These are phyloP conservation scores for Lecanicillium sp. DNA, from an alignment of 2,329 filamentous ascomycete species.

Conservation along the genomic window DNA sequence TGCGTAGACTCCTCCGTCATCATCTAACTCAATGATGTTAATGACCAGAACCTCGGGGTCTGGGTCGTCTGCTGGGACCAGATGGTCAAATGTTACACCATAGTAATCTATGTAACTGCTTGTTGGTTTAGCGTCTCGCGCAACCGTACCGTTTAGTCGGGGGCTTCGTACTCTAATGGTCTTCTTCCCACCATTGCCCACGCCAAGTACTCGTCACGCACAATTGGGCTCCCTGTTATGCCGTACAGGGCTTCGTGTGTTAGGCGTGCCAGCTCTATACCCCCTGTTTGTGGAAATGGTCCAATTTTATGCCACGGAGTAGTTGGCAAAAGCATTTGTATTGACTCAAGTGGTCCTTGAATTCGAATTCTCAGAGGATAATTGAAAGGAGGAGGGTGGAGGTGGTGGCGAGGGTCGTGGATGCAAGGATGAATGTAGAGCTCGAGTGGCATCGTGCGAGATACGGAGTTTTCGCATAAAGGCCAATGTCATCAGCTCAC, in stretches of 20 bases:
- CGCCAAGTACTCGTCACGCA: slow-evolving; percentile 1
- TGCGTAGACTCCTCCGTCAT: slow-evolving; percentile 20
- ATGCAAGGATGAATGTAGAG: neutral
- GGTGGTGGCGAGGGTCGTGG: neutral
- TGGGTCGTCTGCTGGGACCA: slow-evolving; percentile 24
- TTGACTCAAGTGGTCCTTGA: neutral
- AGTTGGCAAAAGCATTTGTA: neutral
- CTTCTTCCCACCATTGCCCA: neutral
- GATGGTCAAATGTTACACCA: slow-evolving; percentile 32
- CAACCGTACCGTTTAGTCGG: neutral
- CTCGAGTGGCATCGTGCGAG: neutral
- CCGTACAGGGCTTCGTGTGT: neutral
- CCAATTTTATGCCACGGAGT: neutral
- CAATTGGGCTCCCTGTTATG: neutral
- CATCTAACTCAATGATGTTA: slow-evolving; percentile 32
- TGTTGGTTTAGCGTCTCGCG: neutral
- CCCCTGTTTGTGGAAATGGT: neutral
- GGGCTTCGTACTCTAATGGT: neutral
- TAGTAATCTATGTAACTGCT: slow-evolving; percentile 23
- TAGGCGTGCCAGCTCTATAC: neutral
- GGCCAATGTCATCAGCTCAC: too few relatives aligned
- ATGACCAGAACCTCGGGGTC: slow-evolving; percentile 33
- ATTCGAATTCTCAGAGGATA: neutral
- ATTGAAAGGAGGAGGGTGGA: neutral
- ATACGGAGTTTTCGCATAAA: too few relatives aligned